A percentile compares a stretch with the other conserved stretches of the same genome.
Evolutionary conservation across 2,329 filamentous ascomycete species (phyloP).

Genomic region (Beauveria caledonica): DNA sequence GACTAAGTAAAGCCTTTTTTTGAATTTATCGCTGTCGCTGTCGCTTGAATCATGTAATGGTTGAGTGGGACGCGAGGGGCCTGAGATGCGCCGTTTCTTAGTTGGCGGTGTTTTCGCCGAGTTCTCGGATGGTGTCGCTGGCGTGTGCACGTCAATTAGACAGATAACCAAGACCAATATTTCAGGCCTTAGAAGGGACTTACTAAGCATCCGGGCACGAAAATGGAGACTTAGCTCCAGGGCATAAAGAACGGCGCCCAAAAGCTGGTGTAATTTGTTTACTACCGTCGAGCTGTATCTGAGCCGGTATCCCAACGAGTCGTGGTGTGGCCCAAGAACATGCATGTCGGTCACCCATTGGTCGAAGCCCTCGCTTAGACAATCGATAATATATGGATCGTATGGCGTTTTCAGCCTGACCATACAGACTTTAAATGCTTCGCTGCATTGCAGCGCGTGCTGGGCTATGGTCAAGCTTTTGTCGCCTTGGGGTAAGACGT

Average conservation of each 20-base stretch:
- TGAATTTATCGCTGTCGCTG: neutral
- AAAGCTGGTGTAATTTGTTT: neutral
- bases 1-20: neutral
- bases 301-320: neutral
- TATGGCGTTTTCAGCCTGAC: neutral
- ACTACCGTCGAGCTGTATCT: neutral
- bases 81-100: neutral
- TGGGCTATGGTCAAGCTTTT: neutral
- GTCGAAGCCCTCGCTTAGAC: no score
- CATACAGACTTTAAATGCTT: neutral
- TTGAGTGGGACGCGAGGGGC: neutral
- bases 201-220: neutral
- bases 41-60: neutral
- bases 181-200: neutral
- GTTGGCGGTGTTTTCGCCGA: neutral
- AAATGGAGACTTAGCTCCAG: no score
- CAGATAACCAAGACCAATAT: neutral
- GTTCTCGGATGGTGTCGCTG: neutral
- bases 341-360: neutral
- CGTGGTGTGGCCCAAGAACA: neutral
- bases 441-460: neutral
- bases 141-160: neutral
- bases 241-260: neutral
- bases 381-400: no score
- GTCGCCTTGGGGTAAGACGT: neutral